Percentiles rank a stretch among this genome's conserved stretches.
Conservation (phyloP, 2,329 filamentous ascomycete species). For the Calycina herbarum region DNA sequence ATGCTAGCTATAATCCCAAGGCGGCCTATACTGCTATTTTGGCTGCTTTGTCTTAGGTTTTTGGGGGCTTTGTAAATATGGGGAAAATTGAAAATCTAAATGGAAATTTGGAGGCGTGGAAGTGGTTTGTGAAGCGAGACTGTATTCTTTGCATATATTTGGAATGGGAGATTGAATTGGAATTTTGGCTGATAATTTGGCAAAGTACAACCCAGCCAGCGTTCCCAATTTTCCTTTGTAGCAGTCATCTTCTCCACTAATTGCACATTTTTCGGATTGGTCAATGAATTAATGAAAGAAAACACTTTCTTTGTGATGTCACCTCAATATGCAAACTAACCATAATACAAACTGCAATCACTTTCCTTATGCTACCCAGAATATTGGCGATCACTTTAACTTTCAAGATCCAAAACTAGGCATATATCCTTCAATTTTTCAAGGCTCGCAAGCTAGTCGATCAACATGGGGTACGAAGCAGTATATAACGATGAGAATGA, state of each 20-base stretch:
- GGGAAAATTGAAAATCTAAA: background rate
- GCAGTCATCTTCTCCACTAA: too few relatives aligned
- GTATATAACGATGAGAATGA: background rate
- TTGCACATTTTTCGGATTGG: too few relatives aligned
- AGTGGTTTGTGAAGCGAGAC: background rate
- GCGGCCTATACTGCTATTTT: conserved; percentile 48
- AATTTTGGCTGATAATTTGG: too few relatives aligned
- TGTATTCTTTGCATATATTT: background rate
- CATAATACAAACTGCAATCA: too few relatives aligned
- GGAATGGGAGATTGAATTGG: background rate
- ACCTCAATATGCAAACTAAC: too few relatives aligned
- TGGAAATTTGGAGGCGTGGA: background rate
- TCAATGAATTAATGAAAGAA: too few relatives aligned
- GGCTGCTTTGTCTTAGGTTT: conserved; percentile 17
- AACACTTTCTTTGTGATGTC: too few relatives aligned
- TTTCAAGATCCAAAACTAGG: too few relatives aligned
- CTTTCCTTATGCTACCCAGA: too few relatives aligned
- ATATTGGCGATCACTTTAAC: too few relatives aligned
- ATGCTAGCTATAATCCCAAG: conserved; percentile 53
- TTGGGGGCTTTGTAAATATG: background rate
- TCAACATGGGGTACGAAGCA: conserved; percentile 1
- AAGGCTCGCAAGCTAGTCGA: background rate
- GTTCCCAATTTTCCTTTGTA: too few relatives aligned
- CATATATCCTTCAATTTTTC: background rate
- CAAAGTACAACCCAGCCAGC: too few relatives aligned